Base-by-base conservation (phyloP, 2,329 filamentous ascomycete species). In the Exophiala dermatitidis region DNA sequence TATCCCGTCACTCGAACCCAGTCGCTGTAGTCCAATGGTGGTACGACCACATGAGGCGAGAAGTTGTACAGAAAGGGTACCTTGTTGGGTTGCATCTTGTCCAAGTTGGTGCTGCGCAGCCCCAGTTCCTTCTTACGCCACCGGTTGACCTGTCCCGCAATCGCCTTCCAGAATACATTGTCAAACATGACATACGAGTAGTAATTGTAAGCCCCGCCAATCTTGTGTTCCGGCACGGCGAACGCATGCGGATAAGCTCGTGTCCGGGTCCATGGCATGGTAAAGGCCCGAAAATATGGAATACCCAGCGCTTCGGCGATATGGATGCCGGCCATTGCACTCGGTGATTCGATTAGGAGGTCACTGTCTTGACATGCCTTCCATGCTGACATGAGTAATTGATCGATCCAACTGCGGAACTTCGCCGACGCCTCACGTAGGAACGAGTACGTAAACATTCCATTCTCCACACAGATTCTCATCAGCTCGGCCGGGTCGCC, bases 41-140 rank as follows among this genome's bases (percentile, higher is more conserved):
- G 91, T 1, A 88, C 83, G n/a, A 98, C 93, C 8, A 98, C 93
- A 7, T 83, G 86, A 0, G 90, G 89, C 52, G 88, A 95, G 69
- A 96, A 97, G 71, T 96, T 97, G 75, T 98, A 98, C 43, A 98
- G 71, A 70, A 98, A 98, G 0, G 93, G 93, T n/a, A 96, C 89
- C 68, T 95, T 94, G 74, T 96, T 95, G 1, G 88, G 85, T 71
- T 96, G 90, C 81, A 98, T 82, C 72, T 90, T 95, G 67, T 93
- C 87, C 41, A 95, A 74, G 53, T 76, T 88, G 1, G 93, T 98
- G 59, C 83, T 85, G 48, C 85, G 86, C 30, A 98, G 74, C 0
- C 83, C 81, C 3, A 98, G 78, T 28, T 84, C 80, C 60, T 83
- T 86, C 68, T 88, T 89, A 59, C 93, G 83, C 93, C 93, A 98